phyloP scores from a whole-genome alignment of 208 protist species.

The Crithidia fasciculata region DNA sequence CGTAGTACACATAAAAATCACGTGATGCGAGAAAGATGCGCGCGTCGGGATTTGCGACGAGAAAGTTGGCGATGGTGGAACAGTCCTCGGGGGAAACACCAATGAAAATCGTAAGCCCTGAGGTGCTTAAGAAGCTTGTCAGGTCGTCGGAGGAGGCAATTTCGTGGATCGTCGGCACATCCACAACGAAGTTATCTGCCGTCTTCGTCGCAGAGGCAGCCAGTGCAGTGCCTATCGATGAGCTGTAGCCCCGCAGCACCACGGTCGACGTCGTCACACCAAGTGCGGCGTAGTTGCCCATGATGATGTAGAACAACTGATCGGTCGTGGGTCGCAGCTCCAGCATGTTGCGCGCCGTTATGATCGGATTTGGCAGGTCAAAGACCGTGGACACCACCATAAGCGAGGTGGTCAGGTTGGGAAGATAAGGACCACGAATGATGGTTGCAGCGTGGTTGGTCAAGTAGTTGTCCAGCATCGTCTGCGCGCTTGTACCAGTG shows the following conservation, averaged over 20 bases:
- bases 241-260: constrained; percentile 15
- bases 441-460: neutral
- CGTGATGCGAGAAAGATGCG: constrained; percentile 39
- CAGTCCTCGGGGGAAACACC: constrained; percentile 16
- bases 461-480: neutral
- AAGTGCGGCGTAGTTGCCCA: neutral
- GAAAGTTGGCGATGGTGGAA: constrained; percentile 19
- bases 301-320: constrained; percentile 57
- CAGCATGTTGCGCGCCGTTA: constrained; percentile 23
- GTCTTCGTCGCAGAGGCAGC: neutral
- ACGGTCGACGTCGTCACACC: neutral
- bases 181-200: constrained; percentile 14
- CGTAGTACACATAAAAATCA: constrained; percentile 46
- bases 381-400: constrained; percentile 39
- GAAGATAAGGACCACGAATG: neutral
- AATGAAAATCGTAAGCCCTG: constrained; percentile 4
- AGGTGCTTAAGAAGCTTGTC: neutral
- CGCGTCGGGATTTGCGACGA: constrained; percentile 14
- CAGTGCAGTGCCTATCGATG: neutral
- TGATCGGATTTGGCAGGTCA: constrained; percentile 1
- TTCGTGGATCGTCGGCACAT: neutral
- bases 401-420: neutral
- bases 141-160: neutral
- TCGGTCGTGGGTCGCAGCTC: constrained; percentile 42
- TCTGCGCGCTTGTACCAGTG: neutral